Base-by-base conservation (phyloP, 2,329 filamentous ascomycete species). In the Celoporthe dispersa region DNA sequence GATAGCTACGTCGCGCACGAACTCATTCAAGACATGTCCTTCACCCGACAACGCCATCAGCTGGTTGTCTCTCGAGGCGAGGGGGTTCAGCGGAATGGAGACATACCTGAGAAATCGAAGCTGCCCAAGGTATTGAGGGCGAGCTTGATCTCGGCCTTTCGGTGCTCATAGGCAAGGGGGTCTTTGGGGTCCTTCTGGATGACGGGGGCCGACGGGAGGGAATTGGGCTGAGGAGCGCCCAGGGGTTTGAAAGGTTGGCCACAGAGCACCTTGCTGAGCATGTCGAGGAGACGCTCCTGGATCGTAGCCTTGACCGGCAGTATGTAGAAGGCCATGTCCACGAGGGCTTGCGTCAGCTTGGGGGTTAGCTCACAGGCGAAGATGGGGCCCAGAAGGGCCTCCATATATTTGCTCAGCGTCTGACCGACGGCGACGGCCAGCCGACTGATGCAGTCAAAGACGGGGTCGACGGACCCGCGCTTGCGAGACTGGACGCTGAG, bases 311-410 rank as follows among this genome's bases (percentile, higher is more conserved):
- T 96, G 69, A 98, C 94, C 0, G 97, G 94, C 0, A 95, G 96
- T 62, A 99, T 98, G 78, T 99, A 98, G 78, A 98, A 97, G 37
- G 96, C 96, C 93, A 99, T 98, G 77, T 99, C 97, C 31, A 98
- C 94, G 67, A 99, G 85, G 2, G 97, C 97, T 78, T 98, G 94
- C 0, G 95, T 98, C 33, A 99, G 87, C 74, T 97, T 96, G 69
- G 95, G 92, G 51, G 94, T 98, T 66, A 99, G 85, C 64, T 97
- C 96, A 78, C 96, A 99, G 22, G 94, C 94, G 80, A 99, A 99
- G 70, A 99, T 98, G 14, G 97, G 94, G 75, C 98, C 95, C 12
- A 99, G 87, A 37, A 99, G 84, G 16, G 94, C 93, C 78, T 98
- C 94, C 90, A 99, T 98, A 78, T 98, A 98, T 81, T 98, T 99